Evolutionary conservation across 805 yeast species (phyloP).

Genomic region (Myxozyma melibiosi): DNA sequence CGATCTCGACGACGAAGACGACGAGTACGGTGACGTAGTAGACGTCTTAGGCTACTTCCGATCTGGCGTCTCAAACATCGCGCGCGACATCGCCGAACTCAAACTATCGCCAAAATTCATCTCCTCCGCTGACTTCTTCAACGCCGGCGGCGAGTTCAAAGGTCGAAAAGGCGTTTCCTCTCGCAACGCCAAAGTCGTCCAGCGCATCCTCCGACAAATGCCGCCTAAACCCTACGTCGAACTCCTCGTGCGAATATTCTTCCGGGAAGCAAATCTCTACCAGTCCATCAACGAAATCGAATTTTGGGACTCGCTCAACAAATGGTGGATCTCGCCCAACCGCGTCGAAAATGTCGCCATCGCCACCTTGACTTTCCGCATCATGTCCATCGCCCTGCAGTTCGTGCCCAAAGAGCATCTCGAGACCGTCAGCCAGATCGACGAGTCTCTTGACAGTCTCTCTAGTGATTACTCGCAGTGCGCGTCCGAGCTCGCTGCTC

Average conservation of each 20-base stretch:
- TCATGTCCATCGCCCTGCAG: constrained; percentile 32
- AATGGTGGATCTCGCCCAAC: constrained; percentile 24
- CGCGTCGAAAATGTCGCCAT: constrained; percentile 9
- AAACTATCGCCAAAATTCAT: constrained; percentile 25
- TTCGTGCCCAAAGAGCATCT: constrained; percentile 30
- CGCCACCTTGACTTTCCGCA: constrained; percentile 21
- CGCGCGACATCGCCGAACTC: constrained; percentile 31
- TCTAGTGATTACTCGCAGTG: constrained; percentile 24
- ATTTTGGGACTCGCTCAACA: constrained; percentile 20
- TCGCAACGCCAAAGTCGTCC: constrained; percentile 21
- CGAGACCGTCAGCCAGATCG: constrained; percentile 25
- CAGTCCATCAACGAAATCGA: constrained; percentile 23
- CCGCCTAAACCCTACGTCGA: constrained; percentile 33
- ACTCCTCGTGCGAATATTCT: constrained; percentile 21
- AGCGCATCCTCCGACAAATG: constrained; percentile 26
- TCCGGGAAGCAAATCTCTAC: constrained; percentile 26
- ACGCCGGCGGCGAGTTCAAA: constrained; percentile 12
- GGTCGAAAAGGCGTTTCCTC: constrained; percentile 6
- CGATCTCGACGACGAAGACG: constrained; percentile 20
- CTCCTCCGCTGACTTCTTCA: constrained; percentile 19
- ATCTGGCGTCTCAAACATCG: constrained; percentile 29
- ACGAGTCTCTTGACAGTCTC: constrained; percentile 13
- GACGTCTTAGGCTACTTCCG: constrained; percentile 29
- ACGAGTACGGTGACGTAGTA: constrained; percentile 23
- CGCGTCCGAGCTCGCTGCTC: constrained; percentile 27